phyloP scores from a whole-genome alignment of 1,284 basidiomycete genomes.

The Agaricales sp. region DNA sequence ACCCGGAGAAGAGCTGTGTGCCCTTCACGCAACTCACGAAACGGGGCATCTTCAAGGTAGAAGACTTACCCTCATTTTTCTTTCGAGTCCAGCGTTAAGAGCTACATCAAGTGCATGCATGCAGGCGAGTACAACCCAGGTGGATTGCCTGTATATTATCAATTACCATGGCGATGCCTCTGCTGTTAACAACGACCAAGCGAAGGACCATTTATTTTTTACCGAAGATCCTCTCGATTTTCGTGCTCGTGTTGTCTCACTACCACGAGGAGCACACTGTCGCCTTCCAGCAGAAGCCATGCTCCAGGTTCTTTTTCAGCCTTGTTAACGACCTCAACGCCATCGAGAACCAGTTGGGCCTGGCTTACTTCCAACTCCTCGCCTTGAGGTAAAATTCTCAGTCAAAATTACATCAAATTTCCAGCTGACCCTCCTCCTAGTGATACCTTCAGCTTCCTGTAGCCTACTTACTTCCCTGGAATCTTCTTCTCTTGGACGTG shows the following conservation, averaged over 20 bases:
- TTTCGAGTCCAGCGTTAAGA: constrained; percentile 94
- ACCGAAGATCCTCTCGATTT: constrained; percentile 96
- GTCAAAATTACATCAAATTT: not conserved
- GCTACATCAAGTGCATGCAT: constrained; percentile 81
- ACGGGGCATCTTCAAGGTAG: constrained; percentile 93
- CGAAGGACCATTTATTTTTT: constrained; percentile 96
- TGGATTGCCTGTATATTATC: constrained; percentile 95
- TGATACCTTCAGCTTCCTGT: constrained; percentile 92
- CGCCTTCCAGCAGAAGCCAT: constrained; percentile 94
- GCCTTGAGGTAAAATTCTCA: constrained; percentile 64
- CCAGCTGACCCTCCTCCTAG: constrained; percentile 28
- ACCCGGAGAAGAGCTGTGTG: constrained; percentile 92
- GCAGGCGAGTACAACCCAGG: constrained; percentile 76
- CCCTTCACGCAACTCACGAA: constrained; percentile 95
- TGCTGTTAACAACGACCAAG: constrained; percentile 83
- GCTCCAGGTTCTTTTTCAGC: constrained; percentile 98
- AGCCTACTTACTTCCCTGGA: constrained; percentile 95
- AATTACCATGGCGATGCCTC: constrained; percentile 96
- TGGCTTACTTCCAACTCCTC: constrained; percentile 84
- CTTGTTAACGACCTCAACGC: constrained; percentile 85
- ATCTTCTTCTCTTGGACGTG: constrained; percentile 99
- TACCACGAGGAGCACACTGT: constrained; percentile 90
- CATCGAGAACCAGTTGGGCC: constrained; percentile 76
- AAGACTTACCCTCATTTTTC: constrained; percentile 96
- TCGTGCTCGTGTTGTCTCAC: constrained; percentile 92